Conservation (phyloP, 495 filamentous ascomycete species). For the Massariosphaeria phaeospora region DNA sequence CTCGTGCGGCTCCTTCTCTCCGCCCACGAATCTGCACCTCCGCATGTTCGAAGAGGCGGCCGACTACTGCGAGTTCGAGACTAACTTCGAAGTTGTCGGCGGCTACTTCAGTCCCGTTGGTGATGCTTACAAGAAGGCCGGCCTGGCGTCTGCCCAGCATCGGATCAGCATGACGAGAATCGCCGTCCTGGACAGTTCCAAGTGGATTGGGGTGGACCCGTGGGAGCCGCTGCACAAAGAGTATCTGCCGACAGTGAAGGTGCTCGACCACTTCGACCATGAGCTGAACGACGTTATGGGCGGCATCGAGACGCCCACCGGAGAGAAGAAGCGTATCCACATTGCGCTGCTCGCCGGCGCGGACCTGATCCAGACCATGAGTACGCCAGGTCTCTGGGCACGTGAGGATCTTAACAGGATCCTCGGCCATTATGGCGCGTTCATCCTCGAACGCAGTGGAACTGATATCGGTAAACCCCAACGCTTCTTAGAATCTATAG, state of each 20-base stretch:
- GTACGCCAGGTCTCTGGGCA: slow-evolving; percentile 69
- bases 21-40: slow-evolving; percentile 80
- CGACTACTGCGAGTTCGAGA: slow-evolving; percentile 75
- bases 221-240: slow-evolving; percentile 69
- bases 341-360: slow-evolving; percentile 76
- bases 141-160: slow-evolving; percentile 70
- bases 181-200: slow-evolving; percentile 49
- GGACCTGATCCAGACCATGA: slow-evolving; percentile 85
- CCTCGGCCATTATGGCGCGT: slow-evolving; percentile 77
- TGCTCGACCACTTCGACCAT: slow-evolving; percentile 82
- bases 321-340: slow-evolving; percentile 52
- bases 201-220: slow-evolving; percentile 57
- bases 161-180: slow-evolving; percentile 69
- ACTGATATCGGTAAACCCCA: slow-evolving; percentile 71
- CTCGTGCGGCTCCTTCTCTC: slow-evolving; percentile 86
- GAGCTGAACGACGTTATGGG: slow-evolving; percentile 77
- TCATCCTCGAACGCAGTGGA: slow-evolving; percentile 85
- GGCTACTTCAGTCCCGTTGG: slow-evolving; percentile 76
- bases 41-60: slow-evolving; percentile 93
- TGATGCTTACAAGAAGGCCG: slow-evolving; percentile 88
- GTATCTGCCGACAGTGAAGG: slow-evolving; percentile 83
- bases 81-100: slow-evolving; percentile 78
- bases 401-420: slow-evolving; percentile 80
- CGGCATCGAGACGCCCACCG: slow-evolving; percentile 63
- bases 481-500: slow-evolving; percentile 14